Percentiles rank a stretch among this genome's conserved stretches.
Evolutionary conservation across 2,329 filamentous ascomycete genomes (phyloP).

Genomic region (Sclerotinia trifoliorum): DNA sequence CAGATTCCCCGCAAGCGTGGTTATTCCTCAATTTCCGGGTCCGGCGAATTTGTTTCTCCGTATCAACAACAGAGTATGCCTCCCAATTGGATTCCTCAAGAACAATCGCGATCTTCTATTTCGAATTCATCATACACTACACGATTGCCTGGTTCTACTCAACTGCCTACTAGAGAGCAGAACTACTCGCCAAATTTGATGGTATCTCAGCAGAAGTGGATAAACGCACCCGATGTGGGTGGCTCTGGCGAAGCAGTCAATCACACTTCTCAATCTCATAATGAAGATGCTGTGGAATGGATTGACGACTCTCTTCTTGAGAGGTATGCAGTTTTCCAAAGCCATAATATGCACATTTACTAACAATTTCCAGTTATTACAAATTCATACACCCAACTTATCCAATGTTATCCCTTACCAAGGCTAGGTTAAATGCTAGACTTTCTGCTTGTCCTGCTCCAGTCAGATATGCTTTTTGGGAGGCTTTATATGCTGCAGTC

Average conservation of each 20-base stretch:
- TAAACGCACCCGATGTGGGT: conserved; percentile 36
- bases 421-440: conserved; percentile 54
- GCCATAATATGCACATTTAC: background rate
- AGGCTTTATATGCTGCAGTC: conserved; percentile 60
- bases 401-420: conserved; percentile 61
- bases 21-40: conserved; percentile 49
- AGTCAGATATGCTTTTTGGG: conserved; percentile 63
- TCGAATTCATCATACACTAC: conserved; percentile 25
- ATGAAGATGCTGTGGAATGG: conserved; percentile 43
- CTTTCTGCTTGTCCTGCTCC: conserved; percentile 55
- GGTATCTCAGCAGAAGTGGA: conserved; percentile 37
- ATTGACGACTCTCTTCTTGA: conserved; percentile 46
- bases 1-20: conserved; percentile 47
- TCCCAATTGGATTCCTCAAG: conserved; percentile 32
- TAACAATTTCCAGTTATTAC: conserved; percentile 55
- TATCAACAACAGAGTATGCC: conserved; percentile 41
- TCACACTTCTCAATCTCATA: conserved; percentile 28
- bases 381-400: conserved; percentile 64
- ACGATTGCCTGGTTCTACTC: conserved; percentile 25
- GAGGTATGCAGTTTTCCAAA: conserved; percentile 35
- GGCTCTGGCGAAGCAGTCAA: conserved; percentile 35
- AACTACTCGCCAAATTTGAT: conserved; percentile 39
- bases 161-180: conserved; percentile 32
- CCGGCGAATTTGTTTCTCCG: conserved; percentile 40
- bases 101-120: conserved; percentile 29